phyloP scores from a whole-genome alignment of 805 yeast genomes.

The Wickerhamiella alocasiicola region DNA sequence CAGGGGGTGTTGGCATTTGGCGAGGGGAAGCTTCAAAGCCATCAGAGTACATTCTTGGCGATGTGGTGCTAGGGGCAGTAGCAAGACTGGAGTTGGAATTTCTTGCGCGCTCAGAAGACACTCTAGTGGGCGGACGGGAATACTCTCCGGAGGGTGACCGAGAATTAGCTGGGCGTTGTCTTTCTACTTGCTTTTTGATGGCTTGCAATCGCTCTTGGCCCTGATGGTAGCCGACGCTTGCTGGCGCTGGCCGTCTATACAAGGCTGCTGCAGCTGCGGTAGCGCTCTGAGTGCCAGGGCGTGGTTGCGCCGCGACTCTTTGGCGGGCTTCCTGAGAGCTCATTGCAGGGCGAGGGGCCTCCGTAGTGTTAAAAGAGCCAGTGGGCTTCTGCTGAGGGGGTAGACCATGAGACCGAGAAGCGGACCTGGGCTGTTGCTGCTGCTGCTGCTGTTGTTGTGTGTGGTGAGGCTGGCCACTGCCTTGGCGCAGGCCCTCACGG shows the following conservation, averaged over 20 bases:
- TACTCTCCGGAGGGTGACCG: conserved; percentile 1
- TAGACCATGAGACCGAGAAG: background rate
- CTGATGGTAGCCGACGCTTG: conserved; percentile 18
- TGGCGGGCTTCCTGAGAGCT: conserved; percentile 5
- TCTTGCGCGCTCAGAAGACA: background rate
- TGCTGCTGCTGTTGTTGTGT: background rate
- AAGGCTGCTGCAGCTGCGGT: conserved; percentile 16
- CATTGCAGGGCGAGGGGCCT: background rate
- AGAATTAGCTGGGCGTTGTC: background rate
- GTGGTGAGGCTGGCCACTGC: background rate
- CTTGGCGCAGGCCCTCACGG: background rate
- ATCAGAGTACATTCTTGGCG: background rate
- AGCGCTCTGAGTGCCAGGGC: conserved; percentile 6
- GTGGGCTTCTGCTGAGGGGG: background rate
- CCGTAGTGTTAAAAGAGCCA: background rate
- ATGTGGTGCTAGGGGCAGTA: background rate
- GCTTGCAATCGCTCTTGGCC: conserved; percentile 20
- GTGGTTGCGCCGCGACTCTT: background rate
- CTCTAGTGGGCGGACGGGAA: background rate
- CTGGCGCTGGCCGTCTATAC: conserved; percentile 10
- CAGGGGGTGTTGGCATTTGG: conserved; percentile 26
- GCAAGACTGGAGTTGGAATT: background rate
- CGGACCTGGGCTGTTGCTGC: background rate
- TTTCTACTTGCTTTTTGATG: conserved; percentile 16
- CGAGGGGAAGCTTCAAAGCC: background rate